Evolutionary conservation across 2,329 filamentous ascomycete species (phyloP).

Genomic region (Tolypocladium nubicola): DNA sequence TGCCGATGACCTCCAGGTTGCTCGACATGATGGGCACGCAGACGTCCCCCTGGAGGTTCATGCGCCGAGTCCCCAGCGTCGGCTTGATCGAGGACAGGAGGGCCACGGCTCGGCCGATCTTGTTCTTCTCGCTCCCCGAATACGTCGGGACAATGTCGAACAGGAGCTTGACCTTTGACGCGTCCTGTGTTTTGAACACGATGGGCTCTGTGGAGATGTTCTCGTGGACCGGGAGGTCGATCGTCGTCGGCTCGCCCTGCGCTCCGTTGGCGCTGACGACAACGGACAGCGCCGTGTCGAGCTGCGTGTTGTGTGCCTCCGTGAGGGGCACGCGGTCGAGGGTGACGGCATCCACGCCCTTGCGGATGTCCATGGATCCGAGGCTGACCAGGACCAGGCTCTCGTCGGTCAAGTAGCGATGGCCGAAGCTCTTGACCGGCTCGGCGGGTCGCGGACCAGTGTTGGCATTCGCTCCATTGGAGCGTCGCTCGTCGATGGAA

Average conservation of each 20-base stretch:
- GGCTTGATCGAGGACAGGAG: conserved; percentile 79
- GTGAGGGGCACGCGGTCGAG: conserved; percentile 80
- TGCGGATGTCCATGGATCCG: conserved; percentile 89
- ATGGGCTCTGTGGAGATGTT: conserved; percentile 91
- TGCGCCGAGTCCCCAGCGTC: conserved; percentile 72
- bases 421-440: conserved; percentile 88
- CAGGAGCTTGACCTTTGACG: conserved; percentile 72
- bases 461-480: conserved; percentile 33
- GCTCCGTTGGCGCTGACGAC: conserved; percentile 82
- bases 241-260: conserved; percentile 73
- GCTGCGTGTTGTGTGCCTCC: conserved; percentile 82
- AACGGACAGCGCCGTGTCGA: conserved; percentile 87
- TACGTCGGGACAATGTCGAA: conserved; percentile 97
- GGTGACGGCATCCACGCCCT: conserved; percentile 67
- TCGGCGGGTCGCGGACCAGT: conserved; percentile 47
- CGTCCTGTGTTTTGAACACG: conserved; percentile 71
- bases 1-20: conserved; percentile 81
- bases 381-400: conserved; percentile 86
- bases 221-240: conserved; percentile 89
- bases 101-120: conserved; percentile 82
- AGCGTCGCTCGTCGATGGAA: conserved; percentile 51
- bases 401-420: conserved; percentile 83
- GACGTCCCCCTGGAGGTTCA: conserved; percentile 84
- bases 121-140: conserved; percentile 76
- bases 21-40: conserved; percentile 84